These are phyloP conservation scores for Aspergillus carlsbadensis DNA, from an alignment of 495 filamentous ascomycete genomes.

Conservation along the genomic window DNA sequence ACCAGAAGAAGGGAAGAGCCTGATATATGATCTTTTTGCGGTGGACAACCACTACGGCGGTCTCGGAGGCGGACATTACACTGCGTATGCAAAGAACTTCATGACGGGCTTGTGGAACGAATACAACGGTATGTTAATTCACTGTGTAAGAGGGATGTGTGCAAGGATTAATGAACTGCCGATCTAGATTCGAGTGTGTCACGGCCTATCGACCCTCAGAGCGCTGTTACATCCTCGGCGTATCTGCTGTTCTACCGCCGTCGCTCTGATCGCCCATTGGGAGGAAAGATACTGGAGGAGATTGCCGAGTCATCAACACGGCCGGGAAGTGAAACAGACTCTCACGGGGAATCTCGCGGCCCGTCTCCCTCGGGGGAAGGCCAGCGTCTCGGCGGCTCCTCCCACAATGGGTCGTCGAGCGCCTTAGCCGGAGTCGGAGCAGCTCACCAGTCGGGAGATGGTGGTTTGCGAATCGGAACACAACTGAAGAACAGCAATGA, in stretches of 20 bases:
- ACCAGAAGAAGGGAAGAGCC: slow-evolving; percentile 71
- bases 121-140: slow-evolving; percentile 73
- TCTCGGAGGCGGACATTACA: slow-evolving; percentile 92
- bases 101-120: slow-evolving; percentile 83
- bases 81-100: slow-evolving; percentile 89
- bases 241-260: slow-evolving; percentile 97
- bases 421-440: slow-evolving; percentile 72
- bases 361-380: slow-evolving; percentile 72
- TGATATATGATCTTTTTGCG: slow-evolving; percentile 88
- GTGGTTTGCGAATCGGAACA: slow-evolving; percentile 50
- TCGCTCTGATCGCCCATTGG: slow-evolving; percentile 69
- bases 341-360: slow-evolving; percentile 47
- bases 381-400: slow-evolving; percentile 81
- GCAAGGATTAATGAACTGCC: slow-evolving; percentile 6
- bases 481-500: slow-evolving; percentile 33
- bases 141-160: neutral
- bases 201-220: slow-evolving; percentile 48
- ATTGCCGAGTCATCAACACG: slow-evolving; percentile 55
- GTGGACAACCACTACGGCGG: slow-evolving; percentile 95
- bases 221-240: slow-evolving; percentile 65
- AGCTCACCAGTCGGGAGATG: slow-evolving; percentile 66
- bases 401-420: slow-evolving; percentile 83
- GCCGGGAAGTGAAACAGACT: slow-evolving; percentile 40
- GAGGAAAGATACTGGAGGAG: slow-evolving; percentile 71
- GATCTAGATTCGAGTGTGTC: slow-evolving; percentile 67